Conservation (phyloP, 257 asterid species). For the Galeopsis tetrahit region DNA sequence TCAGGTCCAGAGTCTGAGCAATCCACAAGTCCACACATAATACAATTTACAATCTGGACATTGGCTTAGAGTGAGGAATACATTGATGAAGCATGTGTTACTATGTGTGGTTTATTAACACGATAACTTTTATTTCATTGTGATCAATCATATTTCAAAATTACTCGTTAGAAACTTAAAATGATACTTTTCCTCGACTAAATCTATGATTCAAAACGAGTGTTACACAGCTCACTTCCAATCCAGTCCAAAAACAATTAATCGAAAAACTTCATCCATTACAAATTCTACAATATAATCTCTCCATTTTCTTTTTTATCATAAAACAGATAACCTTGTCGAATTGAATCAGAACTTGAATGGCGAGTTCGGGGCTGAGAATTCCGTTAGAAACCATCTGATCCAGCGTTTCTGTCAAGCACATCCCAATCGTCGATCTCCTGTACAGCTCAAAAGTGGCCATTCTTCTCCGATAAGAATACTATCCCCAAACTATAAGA, state of each 20-base stretch:
- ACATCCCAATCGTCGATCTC: constrained; percentile 95
- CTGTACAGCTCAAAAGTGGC: constrained; percentile 94
- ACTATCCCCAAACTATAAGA: constrained; percentile 25
- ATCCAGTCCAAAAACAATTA: constrained; percentile 7
- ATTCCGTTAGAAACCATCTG: constrained; percentile 80
- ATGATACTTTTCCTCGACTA: background rate
- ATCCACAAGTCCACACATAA: constrained; percentile 4
- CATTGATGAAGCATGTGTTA: constrained; percentile 8
- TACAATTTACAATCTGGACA: background rate
- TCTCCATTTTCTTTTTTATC: background rate
- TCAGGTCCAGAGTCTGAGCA: constrained; percentile 7
- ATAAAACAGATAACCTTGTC: constrained; percentile 66
- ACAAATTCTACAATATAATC: constrained; percentile 20
- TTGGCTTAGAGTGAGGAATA: background rate
- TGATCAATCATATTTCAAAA: background rate
- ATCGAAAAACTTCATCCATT: background rate
- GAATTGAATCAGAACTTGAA: constrained; percentile 92
- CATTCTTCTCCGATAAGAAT: constrained; percentile 48
- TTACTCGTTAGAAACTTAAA: background rate
- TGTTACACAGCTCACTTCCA: background rate
- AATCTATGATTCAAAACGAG: background rate
- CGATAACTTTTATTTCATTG: background rate
- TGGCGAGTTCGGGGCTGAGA: constrained; percentile 88
- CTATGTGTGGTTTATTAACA: background rate
- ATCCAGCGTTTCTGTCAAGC: constrained; percentile 89